Percentiles rank a stretch among this genome's conserved stretches.
Conservation (phyloP, 441 rosid genomes). For the Aleurites moluccanus region DNA sequence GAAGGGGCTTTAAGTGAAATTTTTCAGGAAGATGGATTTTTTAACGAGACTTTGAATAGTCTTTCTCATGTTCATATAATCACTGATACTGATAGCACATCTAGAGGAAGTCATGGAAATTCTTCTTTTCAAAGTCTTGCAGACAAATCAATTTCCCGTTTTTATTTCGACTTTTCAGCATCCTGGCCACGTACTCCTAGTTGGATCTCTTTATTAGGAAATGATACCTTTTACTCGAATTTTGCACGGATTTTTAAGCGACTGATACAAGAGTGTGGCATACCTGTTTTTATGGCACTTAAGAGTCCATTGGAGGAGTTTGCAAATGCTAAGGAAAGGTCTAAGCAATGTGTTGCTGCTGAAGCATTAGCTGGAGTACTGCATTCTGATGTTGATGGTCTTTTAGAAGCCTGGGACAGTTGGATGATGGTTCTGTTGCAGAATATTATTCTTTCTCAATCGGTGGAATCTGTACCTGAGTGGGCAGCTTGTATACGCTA, state of each 20-base stretch:
- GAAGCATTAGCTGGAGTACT: conserved; percentile 96
- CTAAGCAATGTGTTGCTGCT: conserved; percentile 99
- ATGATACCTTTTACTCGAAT: conserved; percentile 87
- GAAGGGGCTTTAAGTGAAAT: conserved; percentile 81
- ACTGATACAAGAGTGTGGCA: conserved; percentile 93
- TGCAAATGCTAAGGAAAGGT: conserved; percentile 87
- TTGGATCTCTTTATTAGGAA: conserved; percentile 96
- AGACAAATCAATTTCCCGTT: conserved; percentile 94
- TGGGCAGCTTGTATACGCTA: conserved; percentile 99
- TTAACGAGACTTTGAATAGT: conserved; percentile 84
- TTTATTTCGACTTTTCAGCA: conserved; percentile 95
- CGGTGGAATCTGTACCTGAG: conserved; percentile 96
- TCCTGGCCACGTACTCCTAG: conserved; percentile 99
- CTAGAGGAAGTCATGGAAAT: conserved; percentile 84
- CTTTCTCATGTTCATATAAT: conserved; percentile 95
- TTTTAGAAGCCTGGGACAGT: conserved; percentile 82
- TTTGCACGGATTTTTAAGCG: conserved; percentile 98
- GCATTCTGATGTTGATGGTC: conserved; percentile 92
- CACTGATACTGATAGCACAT: conserved; percentile 69
- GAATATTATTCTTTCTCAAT: conserved; percentile 79
- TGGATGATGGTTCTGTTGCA: conserved; percentile 92
- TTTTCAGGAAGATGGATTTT: conserved; percentile 93
- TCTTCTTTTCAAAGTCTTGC: conserved; percentile 91
- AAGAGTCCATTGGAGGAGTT: conserved; percentile 82
- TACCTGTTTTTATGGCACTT: conserved; percentile 73